Conservation (phyloP, 805 yeast genomes). For the Candida tibetensis region DNA sequence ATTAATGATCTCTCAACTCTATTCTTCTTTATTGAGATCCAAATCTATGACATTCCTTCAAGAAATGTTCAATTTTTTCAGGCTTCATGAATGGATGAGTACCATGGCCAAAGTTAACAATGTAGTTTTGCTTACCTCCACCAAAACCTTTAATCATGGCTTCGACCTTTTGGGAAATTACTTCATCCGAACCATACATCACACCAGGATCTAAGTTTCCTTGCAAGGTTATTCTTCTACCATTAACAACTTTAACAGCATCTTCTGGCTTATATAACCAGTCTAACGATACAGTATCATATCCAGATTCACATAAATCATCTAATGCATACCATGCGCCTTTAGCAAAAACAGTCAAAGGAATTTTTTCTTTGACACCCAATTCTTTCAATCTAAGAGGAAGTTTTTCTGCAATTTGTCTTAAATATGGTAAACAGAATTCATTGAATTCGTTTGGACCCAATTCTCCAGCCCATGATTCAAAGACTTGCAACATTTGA, state of each 20-base stretch:
- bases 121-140: conserved; percentile 90
- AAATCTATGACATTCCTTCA: conserved; percentile 81
- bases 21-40: conserved; percentile 51
- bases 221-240: conserved; percentile 77
- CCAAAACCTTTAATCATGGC: conserved; percentile 88
- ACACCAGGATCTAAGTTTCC: conserved; percentile 96
- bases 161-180: conserved; percentile 76
- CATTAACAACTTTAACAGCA: conserved; percentile 71
- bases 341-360: conserved; percentile 88
- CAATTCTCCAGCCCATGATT: conserved; percentile 97
- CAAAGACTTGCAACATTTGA: conserved; percentile 95
- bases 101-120: conserved; percentile 96
- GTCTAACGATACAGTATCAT: conserved; percentile 86
- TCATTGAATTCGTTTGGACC: conserved; percentile 86
- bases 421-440: conserved; percentile 85
- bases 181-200: conserved; percentile 85
- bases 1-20: too few species aligned
- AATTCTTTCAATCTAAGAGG: conserved; percentile 69
- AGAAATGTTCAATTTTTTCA: conserved; percentile 77
- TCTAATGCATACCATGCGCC: conserved; percentile 97
- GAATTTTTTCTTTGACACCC: conserved; percentile 69
- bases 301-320: conserved; percentile 75
- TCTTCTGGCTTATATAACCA: conserved; percentile 86
- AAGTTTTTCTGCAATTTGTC: conserved; percentile 66
- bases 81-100: conserved; percentile 98